These are phyloP conservation scores for Pyrus betulifolia DNA, from an alignment of 306 rosid species.

Conservation along the genomic window DNA sequence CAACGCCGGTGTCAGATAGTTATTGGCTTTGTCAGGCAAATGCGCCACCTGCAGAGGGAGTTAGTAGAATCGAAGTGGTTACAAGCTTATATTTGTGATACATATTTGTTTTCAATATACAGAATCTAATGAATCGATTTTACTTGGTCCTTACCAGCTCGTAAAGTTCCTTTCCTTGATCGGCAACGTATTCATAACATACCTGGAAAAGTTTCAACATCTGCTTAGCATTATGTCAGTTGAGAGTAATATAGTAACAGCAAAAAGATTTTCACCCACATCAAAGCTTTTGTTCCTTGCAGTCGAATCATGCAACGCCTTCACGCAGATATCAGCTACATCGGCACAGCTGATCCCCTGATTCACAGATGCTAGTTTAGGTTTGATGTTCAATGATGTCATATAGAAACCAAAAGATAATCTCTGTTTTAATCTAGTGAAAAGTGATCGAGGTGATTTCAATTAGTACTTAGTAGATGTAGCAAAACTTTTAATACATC, in stretches of 20 bases:
- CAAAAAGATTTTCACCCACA: slow-evolving; percentile 39
- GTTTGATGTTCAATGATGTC: background rate
- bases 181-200: slow-evolving; percentile 85
- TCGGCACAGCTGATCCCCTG: slow-evolving; percentile 99
- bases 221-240: slow-evolving; percentile 15
- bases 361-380: slow-evolving; percentile 6
- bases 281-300: slow-evolving; percentile 99
- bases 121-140: background rate
- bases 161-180: slow-evolving; percentile 84
- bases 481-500: background rate
- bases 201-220: slow-evolving; percentile 44
- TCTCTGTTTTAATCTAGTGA: background rate
- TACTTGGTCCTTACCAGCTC: slow-evolving; percentile 64
- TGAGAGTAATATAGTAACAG: slow-evolving; percentile 1
- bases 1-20: slow-evolving; percentile 88
- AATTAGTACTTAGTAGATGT: background rate
- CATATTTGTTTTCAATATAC: background rate
- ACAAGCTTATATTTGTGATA: background rate
- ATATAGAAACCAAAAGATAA: background rate
- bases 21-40: slow-evolving; percentile 97
- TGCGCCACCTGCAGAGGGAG: slow-evolving; percentile 71
- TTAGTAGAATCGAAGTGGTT: background rate
- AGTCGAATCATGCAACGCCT: slow-evolving; percentile 86
- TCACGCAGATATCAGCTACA: slow-evolving; percentile 97
- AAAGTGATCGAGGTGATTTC: background rate